Evolutionary conservation across 2,329 filamentous ascomycete species (phyloP).

Genomic region (Colletotrichum sojae): DNA sequence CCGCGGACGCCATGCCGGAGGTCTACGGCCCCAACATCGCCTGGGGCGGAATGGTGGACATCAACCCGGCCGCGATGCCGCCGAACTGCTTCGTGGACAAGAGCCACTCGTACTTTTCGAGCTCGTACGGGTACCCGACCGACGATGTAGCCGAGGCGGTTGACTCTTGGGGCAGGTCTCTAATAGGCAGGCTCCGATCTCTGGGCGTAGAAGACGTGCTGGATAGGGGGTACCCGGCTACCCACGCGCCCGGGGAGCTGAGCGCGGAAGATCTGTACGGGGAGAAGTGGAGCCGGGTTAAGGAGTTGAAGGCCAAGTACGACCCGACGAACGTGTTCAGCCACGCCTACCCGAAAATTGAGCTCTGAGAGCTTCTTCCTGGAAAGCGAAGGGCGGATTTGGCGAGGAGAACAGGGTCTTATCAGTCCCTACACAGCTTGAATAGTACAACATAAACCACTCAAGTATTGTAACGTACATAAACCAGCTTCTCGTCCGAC

Average conservation of each 20-base stretch:
- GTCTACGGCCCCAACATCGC: constrained; percentile 14
- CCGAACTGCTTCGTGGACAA: constrained; percentile 18
- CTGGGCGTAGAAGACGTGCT: neutral
- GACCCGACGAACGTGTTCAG: constrained; percentile 13
- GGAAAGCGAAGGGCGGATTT: neutral
- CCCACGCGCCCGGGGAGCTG: constrained; percentile 11
- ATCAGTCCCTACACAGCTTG: no score
- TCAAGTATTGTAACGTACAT: no score
- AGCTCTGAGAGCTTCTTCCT: neutral
- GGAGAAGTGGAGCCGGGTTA: constrained; percentile 11
- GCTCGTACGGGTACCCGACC: constrained; percentile 7
- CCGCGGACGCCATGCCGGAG: constrained; percentile 7
- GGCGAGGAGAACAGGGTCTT: no score
- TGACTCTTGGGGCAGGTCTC: constrained; percentile 1
- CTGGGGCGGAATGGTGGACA: constrained; percentile 6
- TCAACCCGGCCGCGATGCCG: constrained; percentile 12
- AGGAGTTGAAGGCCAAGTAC: constrained; percentile 19
- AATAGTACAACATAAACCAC: no score
- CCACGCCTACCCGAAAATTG: constrained; percentile 2
- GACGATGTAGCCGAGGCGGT: constrained; percentile 1
- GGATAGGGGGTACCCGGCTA: constrained; percentile 10
- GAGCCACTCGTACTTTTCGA: constrained; percentile 20
- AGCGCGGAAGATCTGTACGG: constrained; percentile 7
- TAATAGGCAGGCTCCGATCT: neutral
- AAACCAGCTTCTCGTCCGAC: no score